Conservation (phyloP, 495 filamentous ascomycete genomes). For the Aspergillus biplanus region DNA sequence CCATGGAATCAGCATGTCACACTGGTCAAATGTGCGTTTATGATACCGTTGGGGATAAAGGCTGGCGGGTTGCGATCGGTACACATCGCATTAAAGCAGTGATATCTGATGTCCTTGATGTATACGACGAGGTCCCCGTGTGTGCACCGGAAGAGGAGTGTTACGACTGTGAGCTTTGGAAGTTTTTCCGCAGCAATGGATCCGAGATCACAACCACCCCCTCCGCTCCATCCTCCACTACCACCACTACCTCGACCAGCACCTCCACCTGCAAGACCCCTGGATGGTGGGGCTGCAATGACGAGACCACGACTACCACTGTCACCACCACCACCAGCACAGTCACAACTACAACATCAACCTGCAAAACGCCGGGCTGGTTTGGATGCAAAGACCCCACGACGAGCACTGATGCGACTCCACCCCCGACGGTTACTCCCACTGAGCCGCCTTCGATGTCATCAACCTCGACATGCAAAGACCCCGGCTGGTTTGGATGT, state of each 20-base stretch:
- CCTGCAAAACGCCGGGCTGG: slow-evolving; percentile 83
- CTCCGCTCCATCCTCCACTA: slow-evolving; percentile 54
- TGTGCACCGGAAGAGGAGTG: slow-evolving; percentile 79
- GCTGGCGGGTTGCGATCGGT: slow-evolving; percentile 83
- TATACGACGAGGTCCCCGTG: slow-evolving; percentile 75
- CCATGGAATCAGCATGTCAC: slow-evolving; percentile 89
- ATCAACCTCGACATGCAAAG: slow-evolving; percentile 52
- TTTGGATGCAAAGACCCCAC: slow-evolving; percentile 55
- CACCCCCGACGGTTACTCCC: slow-evolving; percentile 30
- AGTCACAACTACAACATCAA: slow-evolving; percentile 64
- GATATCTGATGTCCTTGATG: slow-evolving; percentile 81
- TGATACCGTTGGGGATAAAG: slow-evolving; percentile 86
- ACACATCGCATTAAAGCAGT: slow-evolving; percentile 85
- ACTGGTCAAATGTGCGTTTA: slow-evolving; percentile 86
- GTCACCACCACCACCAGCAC: slow-evolving; percentile 51
- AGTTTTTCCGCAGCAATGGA: slow-evolving; percentile 88
- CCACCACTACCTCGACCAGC: slow-evolving; percentile 62
- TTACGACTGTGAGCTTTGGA: slow-evolving; percentile 90
- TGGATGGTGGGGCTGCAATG: slow-evolving; percentile 65
- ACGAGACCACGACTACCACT: slow-evolving; percentile 64
- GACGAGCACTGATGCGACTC: slow-evolving; percentile 33
- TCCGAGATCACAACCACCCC: slow-evolving; percentile 73
- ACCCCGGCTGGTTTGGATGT: slow-evolving; percentile 75
- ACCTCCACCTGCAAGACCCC: slow-evolving; percentile 89
- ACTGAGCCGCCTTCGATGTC: slow-evolving; percentile 29